Evolutionary conservation across 2,329 filamentous ascomycete species (phyloP).

Genomic region (Albophoma yamanashiensis): DNA sequence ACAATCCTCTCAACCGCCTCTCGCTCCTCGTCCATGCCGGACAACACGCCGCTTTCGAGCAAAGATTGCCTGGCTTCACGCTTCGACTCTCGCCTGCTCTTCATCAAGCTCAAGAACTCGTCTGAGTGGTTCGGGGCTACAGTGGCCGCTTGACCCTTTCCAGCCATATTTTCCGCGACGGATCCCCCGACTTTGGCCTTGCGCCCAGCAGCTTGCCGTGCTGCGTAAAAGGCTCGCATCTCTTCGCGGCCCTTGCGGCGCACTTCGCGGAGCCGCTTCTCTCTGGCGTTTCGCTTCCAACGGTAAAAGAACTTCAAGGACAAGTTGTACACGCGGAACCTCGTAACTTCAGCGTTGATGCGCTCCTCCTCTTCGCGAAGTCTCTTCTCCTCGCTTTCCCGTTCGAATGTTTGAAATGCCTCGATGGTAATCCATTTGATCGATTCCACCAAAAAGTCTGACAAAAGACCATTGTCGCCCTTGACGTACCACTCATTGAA

Average conservation of each 20-base stretch:
- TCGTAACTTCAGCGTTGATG: conserved; percentile 32
- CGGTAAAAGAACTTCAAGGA: conserved; percentile 44
- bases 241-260: conserved; percentile 41
- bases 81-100: conserved; percentile 18
- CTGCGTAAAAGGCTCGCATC: conserved; percentile 33
- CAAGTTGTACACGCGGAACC: conserved; percentile 39
- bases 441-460: conserved; percentile 35
- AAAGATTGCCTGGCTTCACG: conserved; percentile 24
- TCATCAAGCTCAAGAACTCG: conserved; percentile 22
- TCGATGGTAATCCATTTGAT: conserved; percentile 32
- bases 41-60: conserved; percentile 29
- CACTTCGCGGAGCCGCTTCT: conserved; percentile 36
- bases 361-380: conserved; percentile 36
- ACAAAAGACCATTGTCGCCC: conserved; percentile 42
- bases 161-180: no score
- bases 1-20: conserved; percentile 24
- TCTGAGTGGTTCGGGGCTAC: conserved; percentile 18
- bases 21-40: conserved; percentile 27
- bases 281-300: conserved; percentile 40
- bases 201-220: conserved; percentile 21
- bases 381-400: conserved; percentile 28
- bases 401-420: conserved; percentile 28
- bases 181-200: conserved; percentile 20
- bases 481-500: conserved; percentile 44
- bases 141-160: conserved; percentile 10